Base-by-base conservation (phyloP, 164 flowering plant species). In the Aristolochia contorta region DNA sequence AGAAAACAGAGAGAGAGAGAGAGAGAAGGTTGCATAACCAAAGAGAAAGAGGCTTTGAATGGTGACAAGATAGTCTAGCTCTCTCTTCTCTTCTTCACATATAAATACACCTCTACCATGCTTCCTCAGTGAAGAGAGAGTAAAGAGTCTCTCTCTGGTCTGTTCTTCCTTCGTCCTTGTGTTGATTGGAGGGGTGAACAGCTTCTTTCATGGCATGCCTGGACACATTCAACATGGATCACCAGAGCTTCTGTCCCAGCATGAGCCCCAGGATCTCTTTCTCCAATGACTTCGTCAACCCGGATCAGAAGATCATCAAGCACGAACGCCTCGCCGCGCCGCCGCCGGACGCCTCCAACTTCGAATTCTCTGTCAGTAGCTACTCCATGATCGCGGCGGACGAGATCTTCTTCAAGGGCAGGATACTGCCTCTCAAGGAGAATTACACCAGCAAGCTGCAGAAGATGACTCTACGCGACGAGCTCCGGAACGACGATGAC, bases 181-280 rank as follows among this genome's bases (percentile, higher is more conserved):
- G 9, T 37, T 37, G 43, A 0, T 15, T 1, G 57, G 69, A 50
- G 54, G 69, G 20, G 57, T 27, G 30, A 27, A 2, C 30, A 27
- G 30, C 56, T 22, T 32, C 18, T 52, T 67, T 64, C 69, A 84
- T 83, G 89, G 84, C 89, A 70, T 85, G 82, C 78, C 57, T 82
- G 68, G 81, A 82, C 72, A 83, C 78, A 85, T 85, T 83, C 78
- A 85, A 83, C 72, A 63, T 75, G 6, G 85, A 81, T 7, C 80
- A 80, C 72, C 79, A 79, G 73, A 66, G 74, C 61, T 65, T 64
- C 37, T 62, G 56, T 52, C 22, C 75, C 60, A 71, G 77, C 2
- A 71, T 79, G 80, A 77, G 84, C 63, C 90, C 93, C 20, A 84
- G 96, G 66, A 89, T 89, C 71, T 89, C 96, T 45, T 89, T 89